Base-by-base conservation (phyloP, 805 yeast species). In the Metschnikowia orientalis region DNA sequence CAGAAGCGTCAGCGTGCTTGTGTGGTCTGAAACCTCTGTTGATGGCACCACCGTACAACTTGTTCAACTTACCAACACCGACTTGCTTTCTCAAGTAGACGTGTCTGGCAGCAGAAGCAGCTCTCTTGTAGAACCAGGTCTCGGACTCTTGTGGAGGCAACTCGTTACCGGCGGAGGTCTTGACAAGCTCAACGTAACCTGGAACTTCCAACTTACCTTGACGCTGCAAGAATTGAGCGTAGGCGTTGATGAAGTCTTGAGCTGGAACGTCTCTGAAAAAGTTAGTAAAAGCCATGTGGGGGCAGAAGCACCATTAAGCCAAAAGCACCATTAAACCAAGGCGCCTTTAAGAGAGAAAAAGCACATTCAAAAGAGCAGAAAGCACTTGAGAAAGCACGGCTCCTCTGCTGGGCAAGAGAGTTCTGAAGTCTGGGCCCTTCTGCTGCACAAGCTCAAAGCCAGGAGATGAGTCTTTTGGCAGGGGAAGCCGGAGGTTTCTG, bases 101-200 rank as follows among this genome's bases (percentile, higher is more conserved):
- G 89, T 92, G 98, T 80, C 98, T 92, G 66, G 98, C 98, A 71
- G 89, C 88, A 44, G 98, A 90, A 63, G 98, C 98, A 61, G 98
- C 95, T 75, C 98, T 85, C 86, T 85, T 86, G 95, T 90, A 90
- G 85, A 87, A 90, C 98, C 98, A 92, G 66, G 90, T 88, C 76
- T 88, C 97, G 59, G 97, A 74, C 69, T 92, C 97, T 77, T 90
- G 97, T 70, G 98, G 98, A 70, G 98, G 98, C 71, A 92, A 84
- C 70, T 92, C 98, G 68, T 90, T 89, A 76, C 96, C 95, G 55
- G 95, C 82, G 53, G 95, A 84, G 71, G 98, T 92, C 88, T 92
- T 92, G 77, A 92, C 98, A 60, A 90, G 73, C 79, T 92, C 98
- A 70, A 92, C 97, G 84, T 89, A 92, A 71, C 96, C 96, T 78